These are phyloP conservation scores for Fusarium albidum DNA, from an alignment of 2,329 filamentous ascomycete genomes.

Conservation along the genomic window DNA sequence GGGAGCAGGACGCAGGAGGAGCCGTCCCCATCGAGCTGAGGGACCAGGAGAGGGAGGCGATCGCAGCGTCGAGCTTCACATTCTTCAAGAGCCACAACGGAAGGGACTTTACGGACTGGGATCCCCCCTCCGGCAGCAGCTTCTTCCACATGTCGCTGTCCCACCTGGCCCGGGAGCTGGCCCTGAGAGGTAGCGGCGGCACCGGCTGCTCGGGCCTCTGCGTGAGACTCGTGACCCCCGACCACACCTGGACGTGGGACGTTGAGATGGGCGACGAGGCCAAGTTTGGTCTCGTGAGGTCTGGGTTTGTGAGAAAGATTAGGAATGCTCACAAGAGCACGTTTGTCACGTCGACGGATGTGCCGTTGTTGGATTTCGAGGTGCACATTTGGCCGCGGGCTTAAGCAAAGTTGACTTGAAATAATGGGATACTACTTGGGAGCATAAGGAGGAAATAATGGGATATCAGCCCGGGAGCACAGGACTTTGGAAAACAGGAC, in stretches of 20 bases:
- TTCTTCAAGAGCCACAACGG: not conserved
- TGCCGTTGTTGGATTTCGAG: not conserved
- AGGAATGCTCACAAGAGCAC: not conserved
- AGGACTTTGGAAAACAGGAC: too few species aligned
- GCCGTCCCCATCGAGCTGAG: not conserved
- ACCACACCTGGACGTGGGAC: not conserved
- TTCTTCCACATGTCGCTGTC: not conserved
- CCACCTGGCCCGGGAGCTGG: not conserved
- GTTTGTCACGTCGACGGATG: not conserved
- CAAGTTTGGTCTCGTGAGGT: not conserved
- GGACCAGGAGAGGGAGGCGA: not conserved
- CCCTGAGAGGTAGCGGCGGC: not conserved
- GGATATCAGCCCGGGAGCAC: too few species aligned
- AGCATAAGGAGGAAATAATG: too few species aligned
- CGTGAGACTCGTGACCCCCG: not conserved
- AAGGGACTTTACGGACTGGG: not conserved
- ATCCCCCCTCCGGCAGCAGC: not conserved
- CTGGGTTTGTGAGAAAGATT: not conserved
- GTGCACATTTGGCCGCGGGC: not conserved
- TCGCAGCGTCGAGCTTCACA: not conserved
- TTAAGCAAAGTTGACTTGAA: too few species aligned
- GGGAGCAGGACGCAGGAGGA: not conserved
- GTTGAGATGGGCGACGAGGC: not conserved
- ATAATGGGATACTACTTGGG: too few species aligned
- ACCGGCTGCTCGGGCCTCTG: not conserved